Conservation (phyloP, 2,329 filamentous ascomycete species). For the Colletotrichum godetiae region DNA sequence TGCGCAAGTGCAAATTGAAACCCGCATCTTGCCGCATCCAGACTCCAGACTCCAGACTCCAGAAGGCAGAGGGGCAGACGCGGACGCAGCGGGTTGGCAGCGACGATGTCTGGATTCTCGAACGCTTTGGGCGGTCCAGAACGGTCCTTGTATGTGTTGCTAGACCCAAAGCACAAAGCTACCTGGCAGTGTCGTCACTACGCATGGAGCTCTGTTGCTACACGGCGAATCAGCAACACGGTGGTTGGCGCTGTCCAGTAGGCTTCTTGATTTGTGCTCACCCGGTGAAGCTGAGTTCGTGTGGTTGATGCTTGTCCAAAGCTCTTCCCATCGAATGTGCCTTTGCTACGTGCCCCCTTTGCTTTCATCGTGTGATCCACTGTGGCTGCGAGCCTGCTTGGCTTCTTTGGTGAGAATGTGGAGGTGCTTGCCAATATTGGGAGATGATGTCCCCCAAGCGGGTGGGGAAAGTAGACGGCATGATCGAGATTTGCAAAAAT, state of each 20-base stretch:
- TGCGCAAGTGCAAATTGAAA: slow-evolving; percentile 27
- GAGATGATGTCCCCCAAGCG: neutral
- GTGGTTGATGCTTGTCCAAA: neutral
- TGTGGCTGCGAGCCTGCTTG: slow-evolving; percentile 25
- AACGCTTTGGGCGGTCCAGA: slow-evolving; percentile 32
- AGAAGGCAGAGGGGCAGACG: slow-evolving; percentile 13
- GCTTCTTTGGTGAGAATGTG: slow-evolving; percentile 10
- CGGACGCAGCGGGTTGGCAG: slow-evolving; percentile 9
- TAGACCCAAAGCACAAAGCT: slow-evolving; percentile 17
- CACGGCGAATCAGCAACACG: slow-evolving; percentile 4
- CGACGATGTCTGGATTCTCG: slow-evolving; percentile 5
- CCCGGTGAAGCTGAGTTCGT: neutral
- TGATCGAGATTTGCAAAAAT: slow-evolving; percentile 34
- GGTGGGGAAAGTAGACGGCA: slow-evolving; percentile 9
- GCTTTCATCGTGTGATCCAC: slow-evolving; percentile 5
- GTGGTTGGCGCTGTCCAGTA: neutral
- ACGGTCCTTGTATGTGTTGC: slow-evolving; percentile 6
- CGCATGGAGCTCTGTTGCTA: slow-evolving; percentile 4
- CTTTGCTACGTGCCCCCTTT: slow-evolving; percentile 4
- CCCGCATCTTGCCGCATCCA: slow-evolving; percentile 33
- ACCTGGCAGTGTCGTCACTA: slow-evolving; percentile 20
- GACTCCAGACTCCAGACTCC: no score
- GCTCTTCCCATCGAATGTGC: neutral
- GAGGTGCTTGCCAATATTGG: slow-evolving; percentile 16
- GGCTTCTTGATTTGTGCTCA: slow-evolving; percentile 6